Evolutionary conservation across 179 eudicot genomes (phyloP).

Genomic region (Carnegiea gigantea): DNA sequence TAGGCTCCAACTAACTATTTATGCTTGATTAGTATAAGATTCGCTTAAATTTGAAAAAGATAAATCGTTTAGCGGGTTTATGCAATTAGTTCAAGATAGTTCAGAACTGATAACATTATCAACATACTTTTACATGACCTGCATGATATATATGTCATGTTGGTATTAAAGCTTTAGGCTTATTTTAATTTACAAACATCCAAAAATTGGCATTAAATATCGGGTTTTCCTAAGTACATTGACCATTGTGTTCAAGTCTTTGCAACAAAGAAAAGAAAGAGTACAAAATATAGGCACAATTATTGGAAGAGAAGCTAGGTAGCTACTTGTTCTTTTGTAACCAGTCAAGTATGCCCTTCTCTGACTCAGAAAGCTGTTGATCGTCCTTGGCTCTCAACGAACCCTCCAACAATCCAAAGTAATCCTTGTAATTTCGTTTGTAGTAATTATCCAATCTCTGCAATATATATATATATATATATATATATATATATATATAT

Average conservation of each 20-base stretch:
- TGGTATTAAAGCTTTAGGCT: neutral
- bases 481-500: neutral
- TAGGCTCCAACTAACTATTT: no score
- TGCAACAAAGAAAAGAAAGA: neutral
- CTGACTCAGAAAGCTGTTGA: conserved; percentile 68
- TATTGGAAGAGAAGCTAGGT: neutral
- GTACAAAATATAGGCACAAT: neutral
- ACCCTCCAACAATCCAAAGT: conserved; percentile 78
- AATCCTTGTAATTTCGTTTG: conserved; percentile 89
- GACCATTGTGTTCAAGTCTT: neutral
- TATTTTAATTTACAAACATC: no score
- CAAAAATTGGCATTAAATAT: no score
- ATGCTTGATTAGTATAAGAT: no score
- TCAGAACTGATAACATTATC: no score
- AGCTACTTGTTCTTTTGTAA: conserved; percentile 61
- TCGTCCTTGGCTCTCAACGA: conserved; percentile 52
- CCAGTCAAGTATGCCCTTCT: conserved; percentile 87
- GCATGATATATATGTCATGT: no score
- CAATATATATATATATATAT: neutral
- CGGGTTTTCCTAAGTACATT: neutral
- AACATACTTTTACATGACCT: no score
- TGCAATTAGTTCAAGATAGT: no score
- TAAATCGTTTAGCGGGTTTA: no score
- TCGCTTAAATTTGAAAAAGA: no score
- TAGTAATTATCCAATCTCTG: conserved; percentile 83